Conservation (phyloP, 2,329 filamentous ascomycete species). For the Basipetospora chlamydospora region DNA sequence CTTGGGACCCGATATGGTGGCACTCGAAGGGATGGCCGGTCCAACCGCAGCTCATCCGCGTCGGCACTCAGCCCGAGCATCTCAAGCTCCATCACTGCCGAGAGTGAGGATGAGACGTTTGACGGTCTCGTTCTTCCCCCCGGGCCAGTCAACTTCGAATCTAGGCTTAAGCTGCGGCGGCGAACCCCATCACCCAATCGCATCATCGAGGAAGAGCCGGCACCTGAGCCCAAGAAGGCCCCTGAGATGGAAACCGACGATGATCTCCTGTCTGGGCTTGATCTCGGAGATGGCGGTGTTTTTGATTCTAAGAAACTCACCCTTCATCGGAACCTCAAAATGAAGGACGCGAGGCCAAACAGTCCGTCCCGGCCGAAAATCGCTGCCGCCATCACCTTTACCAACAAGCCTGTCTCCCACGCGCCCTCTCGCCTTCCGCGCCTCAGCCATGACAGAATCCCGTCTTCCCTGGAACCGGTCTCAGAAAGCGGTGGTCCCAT, state of each 20-base stretch:
- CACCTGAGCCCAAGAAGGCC: slow-evolving; percentile 17
- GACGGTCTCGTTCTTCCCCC: slow-evolving; percentile 77
- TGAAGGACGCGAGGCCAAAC: slow-evolving; percentile 55
- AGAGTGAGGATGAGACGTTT: slow-evolving; percentile 87
- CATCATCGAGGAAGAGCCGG: slow-evolving; percentile 22
- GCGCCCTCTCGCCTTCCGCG: slow-evolving; percentile 60
- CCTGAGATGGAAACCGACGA: slow-evolving; percentile 36
- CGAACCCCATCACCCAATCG: slow-evolving; percentile 42
- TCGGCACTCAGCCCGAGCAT: slow-evolving; percentile 87
- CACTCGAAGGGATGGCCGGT: slow-evolving; percentile 64
- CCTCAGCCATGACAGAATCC: slow-evolving; percentile 56
- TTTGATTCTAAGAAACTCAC: slow-evolving; percentile 71
- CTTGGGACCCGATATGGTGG: slow-evolving; percentile 82
- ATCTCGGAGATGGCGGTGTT: slow-evolving; percentile 69
- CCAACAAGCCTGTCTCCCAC: slow-evolving; percentile 50
- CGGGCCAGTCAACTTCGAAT: slow-evolving; percentile 70
- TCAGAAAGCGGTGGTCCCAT: slow-evolving; percentile 74
- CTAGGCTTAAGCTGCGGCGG: slow-evolving; percentile 60
- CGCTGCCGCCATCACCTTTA: slow-evolving; percentile 80
- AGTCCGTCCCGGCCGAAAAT: slow-evolving; percentile 61
- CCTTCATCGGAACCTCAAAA: slow-evolving; percentile 80
- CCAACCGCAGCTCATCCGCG: slow-evolving; percentile 70
- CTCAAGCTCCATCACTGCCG: slow-evolving; percentile 76
- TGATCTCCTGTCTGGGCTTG: slow-evolving; percentile 75
- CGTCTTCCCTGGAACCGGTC: slow-evolving; percentile 76